These are phyloP conservation scores for Colletotrichum nymphaeae DNA, from an alignment of 2,329 filamentous ascomycete genomes.

Conservation along the genomic window DNA sequence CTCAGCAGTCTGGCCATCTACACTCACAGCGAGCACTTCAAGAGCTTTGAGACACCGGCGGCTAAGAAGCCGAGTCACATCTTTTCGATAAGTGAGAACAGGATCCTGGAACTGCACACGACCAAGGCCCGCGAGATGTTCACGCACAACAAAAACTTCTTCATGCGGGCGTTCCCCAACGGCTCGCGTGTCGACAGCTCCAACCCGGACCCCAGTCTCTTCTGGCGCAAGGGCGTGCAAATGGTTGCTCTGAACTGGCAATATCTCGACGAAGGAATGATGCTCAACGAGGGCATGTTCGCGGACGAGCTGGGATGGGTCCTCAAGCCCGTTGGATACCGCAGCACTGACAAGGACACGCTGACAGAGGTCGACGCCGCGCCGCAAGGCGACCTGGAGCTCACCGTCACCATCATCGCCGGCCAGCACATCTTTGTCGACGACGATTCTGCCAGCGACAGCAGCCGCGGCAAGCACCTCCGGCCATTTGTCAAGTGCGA, in stretches of 20 bases:
- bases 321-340: constrained; percentile 83
- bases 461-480: constrained; percentile 52
- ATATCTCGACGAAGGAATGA: constrained; percentile 91
- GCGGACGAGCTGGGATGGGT: constrained; percentile 86
- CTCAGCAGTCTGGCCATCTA: constrained; percentile 85
- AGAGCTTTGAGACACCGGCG: constrained; percentile 73
- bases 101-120: constrained; percentile 68
- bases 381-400: constrained; percentile 66
- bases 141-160: constrained; percentile 85
- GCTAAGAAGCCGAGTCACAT: constrained; percentile 74
- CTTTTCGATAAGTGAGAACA: constrained; percentile 89
- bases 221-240: constrained; percentile 94
- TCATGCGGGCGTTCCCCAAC: constrained; percentile 93
- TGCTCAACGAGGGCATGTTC: constrained; percentile 98
- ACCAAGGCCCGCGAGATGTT: constrained; percentile 82
- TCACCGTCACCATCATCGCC: constrained; percentile 79
- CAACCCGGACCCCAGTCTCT: constrained; percentile 93
- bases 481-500: constrained; percentile 83
- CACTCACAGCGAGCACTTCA: constrained; percentile 86
- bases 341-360: constrained; percentile 55
- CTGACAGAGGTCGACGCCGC: constrained; percentile 58
- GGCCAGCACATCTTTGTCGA: constrained; percentile 79
- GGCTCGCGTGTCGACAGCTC: constrained; percentile 83
- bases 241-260: constrained; percentile 99
- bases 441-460: constrained; percentile 44